These are phyloP conservation scores for Venturia effusa DNA, from an alignment of 2,329 filamentous ascomycete species.

Conservation along the genomic window DNA sequence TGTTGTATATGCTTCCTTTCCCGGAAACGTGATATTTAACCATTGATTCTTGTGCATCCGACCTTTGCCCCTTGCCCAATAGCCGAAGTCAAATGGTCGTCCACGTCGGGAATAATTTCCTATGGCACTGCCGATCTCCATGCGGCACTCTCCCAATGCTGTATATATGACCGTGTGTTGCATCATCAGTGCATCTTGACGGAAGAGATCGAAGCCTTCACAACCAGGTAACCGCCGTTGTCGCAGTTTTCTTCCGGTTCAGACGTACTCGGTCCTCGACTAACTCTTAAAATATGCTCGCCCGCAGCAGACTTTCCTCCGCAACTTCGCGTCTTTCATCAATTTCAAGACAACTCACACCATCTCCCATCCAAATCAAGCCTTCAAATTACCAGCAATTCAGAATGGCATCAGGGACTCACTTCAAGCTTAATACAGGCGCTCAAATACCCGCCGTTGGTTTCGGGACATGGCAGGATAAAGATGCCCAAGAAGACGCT, in stretches of 20 bases:
- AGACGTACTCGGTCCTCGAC: not conserved
- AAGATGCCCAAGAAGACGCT: slow-evolving; percentile 34
- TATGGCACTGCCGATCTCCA: not conserved
- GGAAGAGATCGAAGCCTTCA: not conserved
- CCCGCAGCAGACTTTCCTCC: not conserved
- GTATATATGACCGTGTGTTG: not conserved
- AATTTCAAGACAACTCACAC: not conserved
- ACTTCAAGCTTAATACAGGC: slow-evolving; percentile 10
- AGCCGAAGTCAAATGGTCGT: not conserved
- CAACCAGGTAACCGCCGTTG: not conserved
- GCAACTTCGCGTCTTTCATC: not conserved
- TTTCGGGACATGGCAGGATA: slow-evolving; percentile 53
- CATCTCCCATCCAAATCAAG: not conserved
- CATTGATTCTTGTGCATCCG: no score
- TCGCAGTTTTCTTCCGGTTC: not conserved
- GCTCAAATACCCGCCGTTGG: slow-evolving; percentile 68
- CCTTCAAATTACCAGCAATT: not conserved
- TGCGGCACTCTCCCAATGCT: not conserved
- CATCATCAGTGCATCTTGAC: not conserved
- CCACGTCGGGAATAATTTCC: not conserved
- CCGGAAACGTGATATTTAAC: no score
- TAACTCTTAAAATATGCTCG: slow-evolving; percentile 1
- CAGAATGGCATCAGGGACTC: slow-evolving; percentile 7
- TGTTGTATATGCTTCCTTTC: no score
- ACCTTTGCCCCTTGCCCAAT: not conserved